Base-by-base conservation (phyloP, 116 monocot species). In the Trichopus zeylanicus region DNA sequence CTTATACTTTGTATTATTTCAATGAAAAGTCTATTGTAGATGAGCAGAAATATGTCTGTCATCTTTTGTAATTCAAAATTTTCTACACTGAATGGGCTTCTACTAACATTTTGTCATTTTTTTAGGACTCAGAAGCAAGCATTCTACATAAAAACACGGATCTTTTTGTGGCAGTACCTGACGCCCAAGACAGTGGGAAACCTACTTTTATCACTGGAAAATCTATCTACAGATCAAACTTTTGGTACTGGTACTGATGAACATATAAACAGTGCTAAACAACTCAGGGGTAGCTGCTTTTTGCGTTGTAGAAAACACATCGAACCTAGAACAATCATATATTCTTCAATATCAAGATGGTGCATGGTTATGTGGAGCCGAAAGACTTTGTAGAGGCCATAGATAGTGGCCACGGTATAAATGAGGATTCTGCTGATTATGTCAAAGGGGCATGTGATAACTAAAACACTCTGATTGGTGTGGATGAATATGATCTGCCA, bases 291-390 rank as follows among this genome's bases (percentile, higher is more conserved):
- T 48, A 15, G 33, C 21, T 3, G 31, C 23, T n/a, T n/a, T n/a
- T 48, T 29, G 4, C 16, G 30, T 7, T 1, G 56, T 35, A 15
- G 29, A 51, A 5, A 67, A 32, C 13, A 11, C 55, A 27, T 20
- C 26, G 23, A 6, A 58, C 12, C 19, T 4, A 37, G 57, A 63
- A 28, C 12, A 33, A 2, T 56, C 56, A 42, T 18, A n/a, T 42
- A 13, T 3, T 42, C 28, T 13, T 20, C 21, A 8, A 12, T 15
- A 4, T 6, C 21, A 32, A 22, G 4, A 34, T 13, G 23, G n/a
- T n/a, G n/a, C n/a, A 76, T 66, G 76, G 58, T 38, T 81, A 47
- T 49, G 37, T 76, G 47, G 76, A 69, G 62, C 49, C 69, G 46
- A 68, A 81, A 48, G 83, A 78, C 64, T 48, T 81, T 64, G 21